Base-by-base conservation (phyloP, 225 moss, liverwort and hornwort genomes). In the Thuidium tamariscinum region DNA sequence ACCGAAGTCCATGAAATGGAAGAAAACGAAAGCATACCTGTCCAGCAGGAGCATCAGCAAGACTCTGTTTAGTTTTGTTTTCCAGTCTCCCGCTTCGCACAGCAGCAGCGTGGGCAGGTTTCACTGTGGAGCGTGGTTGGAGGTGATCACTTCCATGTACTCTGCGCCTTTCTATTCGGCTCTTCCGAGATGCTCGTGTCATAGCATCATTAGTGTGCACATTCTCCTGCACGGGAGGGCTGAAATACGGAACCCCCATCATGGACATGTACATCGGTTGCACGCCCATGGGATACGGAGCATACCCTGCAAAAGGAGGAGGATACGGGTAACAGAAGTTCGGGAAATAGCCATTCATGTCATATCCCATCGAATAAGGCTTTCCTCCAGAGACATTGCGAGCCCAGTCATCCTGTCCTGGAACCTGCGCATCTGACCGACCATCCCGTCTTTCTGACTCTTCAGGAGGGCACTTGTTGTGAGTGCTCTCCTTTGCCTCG, bases 251-350 rank as follows among this genome's bases (percentile, higher is more conserved):
- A 78, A 84, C 78, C 34, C 87, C 91, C 92, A 92, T 89, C 83
- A 92, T 86, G 37, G 79, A 59, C 59, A 79, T 1, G 39, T 88
- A 92, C 74, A 92, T 73, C 16, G 89, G 91, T 42, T 60, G 91
- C 88, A 91, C 84, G 22, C 89, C 83, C 80, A 91, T 48, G 57
- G 88, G 80, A 41, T 79, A 86, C 4, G 89, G 86, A 63, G 56
- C 79, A 70, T 86, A 92, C 10, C 89, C 48, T 73, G 89, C 82
- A 57, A 91, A 92, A 29, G 89, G 79, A 16, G 92, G 86, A 79
- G 84, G 91, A 83, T 89, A 91, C 32, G 91, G 69, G 74, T 88
- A 92, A 86, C 86, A 89, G 51, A 89, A 91, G 78, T 86, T 88
- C 7, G 91, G 92, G 42, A 83, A 86, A 61, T 81, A 91, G 37